These are phyloP conservation scores for Alternaria novae-zelandiae DNA, from an alignment of 2,329 filamentous ascomycete species.

Conservation along the genomic window DNA sequence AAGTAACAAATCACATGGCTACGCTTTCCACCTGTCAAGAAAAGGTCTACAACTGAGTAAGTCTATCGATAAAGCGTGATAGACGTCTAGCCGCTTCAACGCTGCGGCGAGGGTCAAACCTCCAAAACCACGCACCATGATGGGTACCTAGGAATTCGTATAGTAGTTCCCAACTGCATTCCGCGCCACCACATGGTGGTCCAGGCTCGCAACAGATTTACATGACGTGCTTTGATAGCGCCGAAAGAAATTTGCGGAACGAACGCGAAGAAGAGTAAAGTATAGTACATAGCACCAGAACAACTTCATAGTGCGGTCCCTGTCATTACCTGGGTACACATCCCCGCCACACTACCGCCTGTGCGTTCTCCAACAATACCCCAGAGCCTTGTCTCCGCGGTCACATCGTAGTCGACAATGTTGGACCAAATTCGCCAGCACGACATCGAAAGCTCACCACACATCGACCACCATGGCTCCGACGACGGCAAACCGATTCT, in stretches of 20 bases:
- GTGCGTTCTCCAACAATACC: background rate
- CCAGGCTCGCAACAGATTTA: slow-evolving; percentile 16
- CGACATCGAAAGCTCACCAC: slow-evolving; percentile 21
- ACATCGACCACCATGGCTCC: slow-evolving; percentile 6
- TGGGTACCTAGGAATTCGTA: background rate
- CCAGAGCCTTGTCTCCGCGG: background rate
- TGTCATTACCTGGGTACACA: background rate
- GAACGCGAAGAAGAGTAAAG: background rate
- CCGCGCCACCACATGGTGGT: slow-evolving; percentile 7
- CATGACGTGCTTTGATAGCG: slow-evolving; percentile 27
- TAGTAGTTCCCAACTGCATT: background rate
- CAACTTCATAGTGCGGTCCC: background rate
- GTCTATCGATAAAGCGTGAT: background rate
- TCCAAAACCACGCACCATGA: background rate
- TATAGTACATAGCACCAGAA: background rate
- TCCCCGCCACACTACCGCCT: background rate
- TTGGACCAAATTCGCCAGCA: slow-evolving; percentile 6
- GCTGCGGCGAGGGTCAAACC: background rate
- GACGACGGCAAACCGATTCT: slow-evolving; percentile 21
- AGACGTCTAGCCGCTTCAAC: background rate
- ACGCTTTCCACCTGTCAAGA: background rate
- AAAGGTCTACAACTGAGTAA: background rate
- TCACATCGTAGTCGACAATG: slow-evolving; percentile 4
- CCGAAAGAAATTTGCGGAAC: slow-evolving; percentile 18
- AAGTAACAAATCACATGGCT: background rate